phyloP scores from a whole-genome alignment of 2,329 filamentous ascomycete species.

The Ophiocordyceps robertsii region DNA sequence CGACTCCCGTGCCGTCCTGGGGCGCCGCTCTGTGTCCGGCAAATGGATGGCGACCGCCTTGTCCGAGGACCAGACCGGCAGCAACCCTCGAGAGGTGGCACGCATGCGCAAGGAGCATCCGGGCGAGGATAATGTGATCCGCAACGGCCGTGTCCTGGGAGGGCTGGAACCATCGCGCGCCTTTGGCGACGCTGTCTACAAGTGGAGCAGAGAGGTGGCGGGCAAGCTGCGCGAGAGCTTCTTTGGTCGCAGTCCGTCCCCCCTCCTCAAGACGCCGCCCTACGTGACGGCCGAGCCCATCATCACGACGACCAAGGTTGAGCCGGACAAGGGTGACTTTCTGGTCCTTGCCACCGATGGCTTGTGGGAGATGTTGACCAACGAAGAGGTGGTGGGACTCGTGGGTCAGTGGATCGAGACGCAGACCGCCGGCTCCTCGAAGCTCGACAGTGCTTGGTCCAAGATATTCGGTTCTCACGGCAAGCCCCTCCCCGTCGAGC shows the following conservation, averaged over 20 bases:
- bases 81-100: constrained; percentile 70
- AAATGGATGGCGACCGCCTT: constrained; percentile 89
- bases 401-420: constrained; percentile 95
- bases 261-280: constrained; percentile 75
- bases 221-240: constrained; percentile 72
- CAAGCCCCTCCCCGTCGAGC: constrained; percentile 63
- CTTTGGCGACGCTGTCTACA: constrained; percentile 94
- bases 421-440: constrained; percentile 43
- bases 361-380: constrained; percentile 97
- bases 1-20: constrained; percentile 89
- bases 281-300: constrained; percentile 96
- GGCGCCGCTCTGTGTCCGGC: constrained; percentile 60
- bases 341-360: constrained; percentile 94
- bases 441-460: constrained; percentile 58
- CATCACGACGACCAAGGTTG: constrained; percentile 82
- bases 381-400: constrained; percentile 92
- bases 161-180: constrained; percentile 86
- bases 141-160: constrained; percentile 81
- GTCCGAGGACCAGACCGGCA: constrained; percentile 87
- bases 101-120: constrained; percentile 79
- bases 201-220: constrained; percentile 81
- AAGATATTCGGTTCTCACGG: constrained; percentile 41
- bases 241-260: constrained; percentile 70
- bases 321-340: constrained; percentile 85
- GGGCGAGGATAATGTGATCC: constrained; percentile 73